Percentiles rank a stretch among this genome's conserved stretches.
Conservation (phyloP, 371 early-diverging fungal species). For the Mortierella sp. region DNA sequence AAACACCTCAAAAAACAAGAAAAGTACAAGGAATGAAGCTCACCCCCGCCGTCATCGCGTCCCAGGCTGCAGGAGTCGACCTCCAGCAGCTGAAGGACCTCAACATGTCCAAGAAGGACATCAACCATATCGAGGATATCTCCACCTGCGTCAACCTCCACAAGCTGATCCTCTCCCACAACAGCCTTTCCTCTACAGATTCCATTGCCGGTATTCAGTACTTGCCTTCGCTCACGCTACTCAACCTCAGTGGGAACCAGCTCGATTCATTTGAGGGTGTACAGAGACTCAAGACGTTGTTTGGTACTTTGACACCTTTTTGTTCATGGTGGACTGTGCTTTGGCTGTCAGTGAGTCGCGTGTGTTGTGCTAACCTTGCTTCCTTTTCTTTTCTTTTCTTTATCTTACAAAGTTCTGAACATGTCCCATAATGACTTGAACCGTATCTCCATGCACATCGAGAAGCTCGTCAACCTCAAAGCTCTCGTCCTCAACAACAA, state of each 20-base stretch:
- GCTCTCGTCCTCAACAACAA: constrained; percentile 90
- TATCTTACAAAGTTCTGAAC: constrained; percentile 75
- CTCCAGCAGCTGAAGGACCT: constrained; percentile 62
- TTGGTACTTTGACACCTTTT: constrained; percentile 59
- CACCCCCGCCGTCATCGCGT: constrained; percentile 58
- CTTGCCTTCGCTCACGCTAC: constrained; percentile 66
- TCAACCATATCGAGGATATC: constrained; percentile 76
- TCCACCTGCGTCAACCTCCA: constrained; percentile 72
- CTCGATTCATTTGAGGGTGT: constrained; percentile 72
- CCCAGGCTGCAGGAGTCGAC: constrained; percentile 31
- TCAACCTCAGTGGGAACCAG: constrained; percentile 76
- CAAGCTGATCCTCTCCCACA: constrained; percentile 78
- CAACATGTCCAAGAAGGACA: constrained; percentile 65
- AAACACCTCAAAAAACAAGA: neutral
- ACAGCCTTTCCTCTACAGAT: constrained; percentile 66
- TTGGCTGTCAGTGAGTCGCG: neutral
- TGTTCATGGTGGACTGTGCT: neutral
- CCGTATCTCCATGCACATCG: constrained; percentile 69
- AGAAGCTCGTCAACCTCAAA: constrained; percentile 70
- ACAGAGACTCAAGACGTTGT: constrained; percentile 66
- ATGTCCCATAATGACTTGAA: constrained; percentile 78
- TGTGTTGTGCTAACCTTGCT: neutral
- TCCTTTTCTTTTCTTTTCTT: constrained; percentile 2
- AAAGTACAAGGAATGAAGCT: constrained; percentile 63
- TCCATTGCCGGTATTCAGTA: constrained; percentile 67